These are phyloP conservation scores for Pecoramyces ruminantium DNA, from an alignment of 192 early-diverging fungal genomes.

Conservation along the genomic window DNA sequence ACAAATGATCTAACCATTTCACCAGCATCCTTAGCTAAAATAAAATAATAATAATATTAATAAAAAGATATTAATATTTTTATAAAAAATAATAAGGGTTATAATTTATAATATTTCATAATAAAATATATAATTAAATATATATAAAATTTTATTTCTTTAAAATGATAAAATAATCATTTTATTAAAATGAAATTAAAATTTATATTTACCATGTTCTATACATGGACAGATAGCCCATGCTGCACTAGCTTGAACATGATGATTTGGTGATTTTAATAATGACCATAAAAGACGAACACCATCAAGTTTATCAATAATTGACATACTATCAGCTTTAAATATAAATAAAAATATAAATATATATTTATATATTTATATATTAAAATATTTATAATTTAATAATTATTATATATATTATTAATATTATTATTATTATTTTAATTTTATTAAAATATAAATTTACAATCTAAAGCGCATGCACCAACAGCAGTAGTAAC, in stretches of 20 bases:
- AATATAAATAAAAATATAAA: too few relatives aligned
- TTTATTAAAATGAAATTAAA: too few relatives aligned
- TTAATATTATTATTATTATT: neutral
- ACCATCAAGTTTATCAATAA: conserved; percentile 43
- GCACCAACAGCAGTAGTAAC: conserved; percentile 45
- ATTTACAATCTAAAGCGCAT: conserved; percentile 31
- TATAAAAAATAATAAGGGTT: too few relatives aligned
- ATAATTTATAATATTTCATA: too few relatives aligned
- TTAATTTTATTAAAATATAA: neutral
- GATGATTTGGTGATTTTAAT: conserved; percentile 36
- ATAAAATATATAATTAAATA: too few relatives aligned
- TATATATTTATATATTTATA: too few relatives aligned
- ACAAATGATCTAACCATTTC: conserved; percentile 56
- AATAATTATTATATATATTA: too few relatives aligned
- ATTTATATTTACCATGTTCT: conserved; percentile 39
- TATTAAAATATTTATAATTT: too few relatives aligned
- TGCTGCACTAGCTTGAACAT: conserved; percentile 40
- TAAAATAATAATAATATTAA: conserved; percentile 5
- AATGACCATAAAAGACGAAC: conserved; percentile 46
- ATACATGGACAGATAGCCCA: conserved; percentile 54
- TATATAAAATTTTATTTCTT: too few relatives aligned
- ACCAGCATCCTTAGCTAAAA: conserved; percentile 39
- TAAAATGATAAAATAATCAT: too few relatives aligned
- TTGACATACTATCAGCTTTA: conserved; percentile 45
- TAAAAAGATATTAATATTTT: too few relatives aligned